Evolutionary conservation across 805 yeast species (phyloP), one percentile per base, ranked within the genome.

Genomic region (Suhomyces emberorum): DNA sequence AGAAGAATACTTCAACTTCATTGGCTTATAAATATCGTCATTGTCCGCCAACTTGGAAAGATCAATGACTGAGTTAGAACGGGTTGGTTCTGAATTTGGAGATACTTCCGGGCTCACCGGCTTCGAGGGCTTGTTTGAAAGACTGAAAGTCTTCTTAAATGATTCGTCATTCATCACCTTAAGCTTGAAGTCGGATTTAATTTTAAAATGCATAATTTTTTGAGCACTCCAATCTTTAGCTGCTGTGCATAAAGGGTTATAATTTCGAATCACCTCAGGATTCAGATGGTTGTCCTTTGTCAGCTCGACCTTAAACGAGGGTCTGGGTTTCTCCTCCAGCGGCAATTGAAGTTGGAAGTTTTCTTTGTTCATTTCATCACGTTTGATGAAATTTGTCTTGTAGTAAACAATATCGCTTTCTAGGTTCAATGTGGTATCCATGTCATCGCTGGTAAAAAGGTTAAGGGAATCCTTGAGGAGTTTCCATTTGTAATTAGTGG

Each of bases 381-480:
- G 51, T 40, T 61, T 63, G 34, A 68, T 56, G 47, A 68, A 68
- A 41, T 65, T 67, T 11, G 72, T 68, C 36, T 67, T 63, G 41
- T 68, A 68, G 46, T 67, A 68, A 12, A 66, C 69, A 23, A 68
- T 61, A 39, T 68, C 72, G 3, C 69, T 54, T 21, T 68, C 69
- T 28, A 68, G 47, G 39, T 66, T 67, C 18, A 68, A 48, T 12
- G 55, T 44, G 19, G 61, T 44, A 31, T 64, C 64, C 12, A 41
- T 35, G 24, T 51, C 43, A 18, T 55, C 49, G 25, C 52, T 54
- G 12, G 47, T 54, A 7, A 60, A 39, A 28, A 65, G 33, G 14
- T 51, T 55, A 32, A 68, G 46, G 15, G 67, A 54, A 49, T 68
- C 72, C 21, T 52, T 52, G 10, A 47, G 30, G 23, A 68, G 46